Evolutionary conservation across 495 filamentous ascomycete species (phyloP), one percentile per base, ranked within the genome.

Genomic region (Penicillium pulvis): DNA sequence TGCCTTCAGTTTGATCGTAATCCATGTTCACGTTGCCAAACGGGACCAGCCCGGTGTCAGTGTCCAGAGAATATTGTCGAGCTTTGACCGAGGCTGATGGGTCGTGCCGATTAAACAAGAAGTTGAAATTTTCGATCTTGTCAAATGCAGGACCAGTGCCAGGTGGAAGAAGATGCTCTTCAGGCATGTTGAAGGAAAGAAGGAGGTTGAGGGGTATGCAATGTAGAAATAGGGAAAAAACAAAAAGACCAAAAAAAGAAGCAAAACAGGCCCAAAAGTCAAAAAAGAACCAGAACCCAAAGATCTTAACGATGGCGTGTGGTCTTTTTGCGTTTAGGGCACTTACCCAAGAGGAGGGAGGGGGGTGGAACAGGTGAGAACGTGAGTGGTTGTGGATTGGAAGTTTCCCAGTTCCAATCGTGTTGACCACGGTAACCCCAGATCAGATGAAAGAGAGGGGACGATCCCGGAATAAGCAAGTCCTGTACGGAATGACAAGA

Each of bases 1-100:
- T 71, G 50, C 77, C 77, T 57, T 80, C 77, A 4, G 77, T 78
- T 46, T 76, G 77, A 55, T 80, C 77, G 59, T 77, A 78, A 55
- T 78, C 71, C 71, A 78, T 76, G 55, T 70, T 74, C 60, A 74
- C 57, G 48, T 71, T 75, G 54, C 33, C 53, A 47, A 73, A 70
- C 46, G 74, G 67, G 56, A 71, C 69, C 66, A 76, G 66, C 59
- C 69, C 71, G 24, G 71, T 62, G 48, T 79, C 77, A 26, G 73
- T 64, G 57, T 78, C 75, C 54, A 79, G 76, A 1, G 77, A 78
- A 53, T 79, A 77, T 26, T 77, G 77, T 36, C 77, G 72, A 52
- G 57, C 59, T 63, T 73, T 76, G 44, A 66, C 65, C 45, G 65
- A 59, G 44, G 67, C 65, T 45, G 65, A 57, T 28, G 72, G 72